Base-by-base conservation (phyloP, 768 basidiomycete genomes). In the Boletales sp. region DNA sequence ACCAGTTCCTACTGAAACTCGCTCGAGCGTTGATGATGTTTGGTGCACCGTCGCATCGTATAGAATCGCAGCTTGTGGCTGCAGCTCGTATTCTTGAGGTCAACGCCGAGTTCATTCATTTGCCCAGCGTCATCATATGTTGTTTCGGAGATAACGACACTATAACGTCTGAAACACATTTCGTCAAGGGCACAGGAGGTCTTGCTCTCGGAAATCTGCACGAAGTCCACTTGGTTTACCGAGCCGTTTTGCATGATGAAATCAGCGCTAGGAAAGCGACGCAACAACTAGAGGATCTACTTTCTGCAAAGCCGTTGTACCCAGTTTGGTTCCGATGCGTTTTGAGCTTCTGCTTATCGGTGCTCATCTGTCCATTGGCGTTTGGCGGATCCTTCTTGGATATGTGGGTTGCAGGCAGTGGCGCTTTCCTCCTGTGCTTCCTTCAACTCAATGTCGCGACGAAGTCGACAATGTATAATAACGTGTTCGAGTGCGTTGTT, bases 11-110 rank as follows among this genome's bases (percentile, higher is more conserved):
- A 31, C 78, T 93, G 64, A 90, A 83, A 63, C 79, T 97, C 24
- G 90, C 92, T 14, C 80, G 85, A 52, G 84, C 90, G 15, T 74
- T 97, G 36, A 94, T 97, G 89, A 84, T 84, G 12, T 94, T 90
- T 62, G 92, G 93, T 5, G 90, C 93, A 15, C 92, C 93, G 0
- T 92, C 90, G 19, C 94, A 97, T 70, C 83, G 94, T 30, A 89
- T 97, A 52, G 93, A 95, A 69, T 86, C 91, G 3, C 94, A 97
- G 65, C 82, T 97, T 35, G 76, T 87, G 30, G 87, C 93, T 10
- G 90, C 90, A 8, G 90, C 94, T 0, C 79, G 84, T 14, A 92
- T 94, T 45, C 83, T 97, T 15, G 92, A 94, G 60, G 82, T 97
- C 47, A 84, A 91, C 65, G 90, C 91, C 40, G 90, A 94, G 64